Percentiles rank a stretch among this genome's conserved stretches.
Conservation (phyloP, 2,329 filamentous ascomycete genomes). For the Penicillium sp. region DNA sequence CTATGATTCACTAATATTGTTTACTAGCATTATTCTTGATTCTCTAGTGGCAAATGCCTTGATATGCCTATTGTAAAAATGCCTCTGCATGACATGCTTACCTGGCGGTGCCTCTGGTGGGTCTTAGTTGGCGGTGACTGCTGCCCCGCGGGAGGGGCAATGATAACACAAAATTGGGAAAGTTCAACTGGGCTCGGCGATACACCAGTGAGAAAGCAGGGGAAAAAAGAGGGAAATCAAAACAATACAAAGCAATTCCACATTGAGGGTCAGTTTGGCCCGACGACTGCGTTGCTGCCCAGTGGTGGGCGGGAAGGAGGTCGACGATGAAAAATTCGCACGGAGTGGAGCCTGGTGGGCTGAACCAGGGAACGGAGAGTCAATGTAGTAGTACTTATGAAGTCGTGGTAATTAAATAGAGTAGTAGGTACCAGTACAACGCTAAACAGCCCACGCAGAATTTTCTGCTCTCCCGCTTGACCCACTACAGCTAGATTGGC, state of each 20-base stretch:
- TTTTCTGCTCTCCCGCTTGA: constrained; percentile 35
- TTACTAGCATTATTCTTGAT: constrained; percentile 7
- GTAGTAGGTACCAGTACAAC: constrained; percentile 12
- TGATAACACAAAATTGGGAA: neutral
- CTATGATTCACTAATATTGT: no score
- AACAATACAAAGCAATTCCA: constrained; percentile 16
- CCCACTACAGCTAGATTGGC: constrained; percentile 26
- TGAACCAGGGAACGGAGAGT: constrained; percentile 33
- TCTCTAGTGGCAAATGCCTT: constrained; percentile 1
- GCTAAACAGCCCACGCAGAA: constrained; percentile 33
- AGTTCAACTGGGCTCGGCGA: no score
- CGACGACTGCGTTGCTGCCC: constrained; percentile 45
- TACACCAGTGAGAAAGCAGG: no score
- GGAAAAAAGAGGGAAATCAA: constrained; percentile 13
- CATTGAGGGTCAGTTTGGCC: constrained; percentile 5
- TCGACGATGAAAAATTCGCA: constrained; percentile 27
- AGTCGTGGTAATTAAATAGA: neutral
- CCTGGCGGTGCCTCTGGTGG: neutral
- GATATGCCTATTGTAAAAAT: constrained; percentile 1
- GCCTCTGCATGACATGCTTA: constrained; percentile 17
- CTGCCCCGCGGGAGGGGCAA: constrained; percentile 9
- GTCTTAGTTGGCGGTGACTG: constrained; percentile 27
- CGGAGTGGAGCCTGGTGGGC: constrained; percentile 28
- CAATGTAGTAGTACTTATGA: constrained; percentile 13
- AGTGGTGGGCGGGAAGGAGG: constrained; percentile 30